Conservation (phyloP, 2,329 filamentous ascomycete genomes). For the Aspergillus oerlinghausenensis region DNA sequence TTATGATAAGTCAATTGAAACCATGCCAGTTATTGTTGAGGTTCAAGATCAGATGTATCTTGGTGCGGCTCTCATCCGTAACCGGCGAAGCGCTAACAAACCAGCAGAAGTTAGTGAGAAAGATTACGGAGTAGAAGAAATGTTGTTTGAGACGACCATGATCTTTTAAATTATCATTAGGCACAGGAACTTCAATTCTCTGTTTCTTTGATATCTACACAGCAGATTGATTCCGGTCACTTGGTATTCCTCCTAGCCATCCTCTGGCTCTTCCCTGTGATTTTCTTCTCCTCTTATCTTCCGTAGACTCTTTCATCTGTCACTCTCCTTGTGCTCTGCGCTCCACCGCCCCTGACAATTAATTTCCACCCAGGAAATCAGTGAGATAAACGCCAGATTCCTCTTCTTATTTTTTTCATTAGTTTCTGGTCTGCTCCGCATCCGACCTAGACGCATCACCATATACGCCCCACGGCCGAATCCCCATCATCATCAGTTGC, state of each 20-base stretch:
- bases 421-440: not conserved
- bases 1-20: not conserved
- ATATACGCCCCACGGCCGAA: not conserved
- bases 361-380: constrained; percentile 9
- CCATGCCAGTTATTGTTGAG: not conserved
- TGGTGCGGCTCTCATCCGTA: constrained; percentile 6
- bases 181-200: not conserved
- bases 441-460: not conserved
- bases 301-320: not conserved
- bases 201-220: not conserved
- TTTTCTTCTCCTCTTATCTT: not conserved
- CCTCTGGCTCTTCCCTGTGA: not conserved
- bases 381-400: not conserved
- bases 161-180: not conserved
- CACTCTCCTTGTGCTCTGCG: not conserved
- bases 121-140: not conserved
- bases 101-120: not conserved
- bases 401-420: not conserved
- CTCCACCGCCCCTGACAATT: constrained; percentile 20
- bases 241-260: constrained; percentile 1
- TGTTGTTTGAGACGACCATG: not conserved
- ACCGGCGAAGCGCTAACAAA: constrained; percentile 6
- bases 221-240: not conserved
- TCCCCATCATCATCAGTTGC: not conserved
- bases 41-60: not conserved